Evolutionary conservation across 2,329 filamentous ascomycete genomes (phyloP), one percentile per base, ranked within the genome.

Genomic region (Aspergillus novoparasiticus): DNA sequence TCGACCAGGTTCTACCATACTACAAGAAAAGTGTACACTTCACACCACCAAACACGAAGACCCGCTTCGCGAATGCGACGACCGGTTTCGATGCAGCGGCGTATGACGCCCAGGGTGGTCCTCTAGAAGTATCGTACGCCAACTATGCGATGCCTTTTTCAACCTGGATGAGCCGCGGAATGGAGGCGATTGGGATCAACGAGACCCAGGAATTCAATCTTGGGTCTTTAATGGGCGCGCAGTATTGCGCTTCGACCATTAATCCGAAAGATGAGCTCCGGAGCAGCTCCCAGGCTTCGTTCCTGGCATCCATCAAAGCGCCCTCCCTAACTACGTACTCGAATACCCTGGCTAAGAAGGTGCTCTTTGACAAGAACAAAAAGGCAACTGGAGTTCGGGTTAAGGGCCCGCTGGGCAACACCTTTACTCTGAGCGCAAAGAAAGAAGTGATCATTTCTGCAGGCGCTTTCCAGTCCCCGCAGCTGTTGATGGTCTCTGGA

Each of bases 381-480:
- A 73, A 70, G 14, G 79, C 78, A 41, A 75, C 72, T 1, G 82
- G 83, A 11, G 81, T 87, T 3, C 77, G 77, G 8, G 79, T 83
- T 14, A 14, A 41, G 50, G 43, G 76, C 73, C 1, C 71, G 74
- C 5, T 60, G 68, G n/a, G 79, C 28, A 77, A 81, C 56, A n/a
- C 6, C 6, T 71, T 81, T n/a, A 79, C 68, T 46, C 79, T 86
- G 63, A 74, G 74, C 10, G 83, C 85, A 36, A 80, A 75, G 32
- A 75, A 76, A 34, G 84, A 86, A 67, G 77, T 77, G 19, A 76
- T 79, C 53, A 62, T 87, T 6, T 77, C 82, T 0, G 82, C 79
- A 2, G 85, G 85, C 3, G 75, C 80, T 10, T 83, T 82, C 70
- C 82, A 84, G 66, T 80, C 82, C 0, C 84, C 84, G 0, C 82